Evolutionary conservation across 2,329 filamentous ascomycete genomes (phyloP).

Genomic region (Cercospora berteroae): DNA sequence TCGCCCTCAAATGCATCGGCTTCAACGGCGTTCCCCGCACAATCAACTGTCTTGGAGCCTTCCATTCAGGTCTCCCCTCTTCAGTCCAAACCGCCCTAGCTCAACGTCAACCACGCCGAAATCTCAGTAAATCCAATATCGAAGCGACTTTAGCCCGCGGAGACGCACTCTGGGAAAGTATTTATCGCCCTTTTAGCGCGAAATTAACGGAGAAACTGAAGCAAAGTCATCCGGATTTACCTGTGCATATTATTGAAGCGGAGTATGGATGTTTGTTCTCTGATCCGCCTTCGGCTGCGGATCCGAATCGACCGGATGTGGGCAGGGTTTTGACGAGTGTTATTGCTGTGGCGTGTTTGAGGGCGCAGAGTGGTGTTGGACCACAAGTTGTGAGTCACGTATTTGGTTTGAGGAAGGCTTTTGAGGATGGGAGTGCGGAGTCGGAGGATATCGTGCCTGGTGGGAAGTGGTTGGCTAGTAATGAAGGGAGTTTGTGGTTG

Average conservation of each 20-base stretch:
- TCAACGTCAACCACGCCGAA: slow-evolving; percentile 30
- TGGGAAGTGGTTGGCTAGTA: slow-evolving; percentile 61
- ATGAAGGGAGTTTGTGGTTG: slow-evolving; percentile 65
- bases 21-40: slow-evolving; percentile 81
- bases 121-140: slow-evolving; percentile 48
- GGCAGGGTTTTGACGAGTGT: slow-evolving; percentile 71
- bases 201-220: slow-evolving; percentile 71
- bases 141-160: slow-evolving; percentile 58
- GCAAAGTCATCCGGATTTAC: slow-evolving; percentile 75
- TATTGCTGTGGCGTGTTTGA: slow-evolving; percentile 69
- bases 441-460: slow-evolving; percentile 57
- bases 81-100: slow-evolving; percentile 54
- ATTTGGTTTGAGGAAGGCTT: slow-evolving; percentile 74
- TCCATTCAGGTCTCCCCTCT: slow-evolving; percentile 61
- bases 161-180: slow-evolving; percentile 67
- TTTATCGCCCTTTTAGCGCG: slow-evolving; percentile 71
- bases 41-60: slow-evolving; percentile 77
- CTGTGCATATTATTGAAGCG: slow-evolving; percentile 71
- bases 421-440: slow-evolving; percentile 62
- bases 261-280: slow-evolving; percentile 74
- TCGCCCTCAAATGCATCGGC: slow-evolving; percentile 73
- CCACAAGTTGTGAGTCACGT: slow-evolving; percentile 80
- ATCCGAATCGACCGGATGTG: slow-evolving; percentile 48
- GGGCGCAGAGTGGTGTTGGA: slow-evolving; percentile 77
- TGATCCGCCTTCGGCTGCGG: slow-evolving; percentile 55